Evolutionary conservation across 78 protist genomes (phyloP), one percentile per base, ranked within the genome.

Genomic region (Tieghemostelium lacteum): DNA sequence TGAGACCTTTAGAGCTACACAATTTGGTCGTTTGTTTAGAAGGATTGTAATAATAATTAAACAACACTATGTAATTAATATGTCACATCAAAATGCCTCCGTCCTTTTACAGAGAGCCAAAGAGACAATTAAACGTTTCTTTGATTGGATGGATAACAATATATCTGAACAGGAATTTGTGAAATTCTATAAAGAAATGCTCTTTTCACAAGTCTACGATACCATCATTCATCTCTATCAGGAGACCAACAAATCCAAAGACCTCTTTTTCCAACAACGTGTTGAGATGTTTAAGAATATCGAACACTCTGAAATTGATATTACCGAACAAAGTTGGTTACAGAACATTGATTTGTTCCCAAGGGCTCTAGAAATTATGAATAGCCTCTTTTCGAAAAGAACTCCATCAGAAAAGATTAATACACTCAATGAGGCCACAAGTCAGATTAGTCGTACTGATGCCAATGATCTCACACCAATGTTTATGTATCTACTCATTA

Each of bases 391-490:
- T 58, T 39, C 28, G 3, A 77, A 77, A 26, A 77, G 55, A 37
- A 77, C 88, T 24, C 88, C 88, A 45, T 3, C 75, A 2, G 88
- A 77, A 19, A 77, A 77, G 37, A 77, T 77, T 37, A 37, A 65
- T 2, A 54, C 55, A 14, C 28, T 77, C 4, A 77, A 77, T 54
- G 75, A 77, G 17, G 88, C 88, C 24, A 77, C 88, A n/a, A 77
- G 55, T 24, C 88, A 77, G 45, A 77, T 77, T 17, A 24, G 31
- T 52, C 63, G 88, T 65, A 65, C 37, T 7, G 88, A 77, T 66
- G 88, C 88, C 16, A 77, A 77, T 52, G 88, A 77, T 65, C 73
- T 77, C 22, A 77, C 88, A 17, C 88, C 88, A 77, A 77, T 77
- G 88, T 77, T 77, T 77, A 77, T 77, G 88, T 77, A 64, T 54